These are phyloP conservation scores for Ustilago tritici DNA, from an alignment of 1,284 basidiomycete genomes.

Conservation along the genomic window DNA sequence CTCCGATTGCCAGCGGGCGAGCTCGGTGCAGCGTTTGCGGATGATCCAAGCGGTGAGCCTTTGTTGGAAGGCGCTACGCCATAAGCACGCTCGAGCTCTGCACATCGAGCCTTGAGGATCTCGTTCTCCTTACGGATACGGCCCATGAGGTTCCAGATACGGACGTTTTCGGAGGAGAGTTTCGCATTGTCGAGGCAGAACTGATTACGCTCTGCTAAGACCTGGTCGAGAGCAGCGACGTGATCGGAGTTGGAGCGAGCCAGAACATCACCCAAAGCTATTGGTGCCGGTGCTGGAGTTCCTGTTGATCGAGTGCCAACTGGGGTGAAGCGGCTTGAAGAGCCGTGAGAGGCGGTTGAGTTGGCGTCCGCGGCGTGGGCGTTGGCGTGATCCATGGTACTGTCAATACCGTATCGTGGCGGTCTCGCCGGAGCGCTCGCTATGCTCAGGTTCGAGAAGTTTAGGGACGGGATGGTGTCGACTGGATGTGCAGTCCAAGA, in stretches of 20 bases:
- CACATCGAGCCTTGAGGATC: constrained; percentile 49
- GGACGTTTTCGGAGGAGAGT: constrained; percentile 59
- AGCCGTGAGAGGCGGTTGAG: constrained; percentile 47
- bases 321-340: constrained; percentile 35
- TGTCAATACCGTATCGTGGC: constrained; percentile 43
- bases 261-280: constrained; percentile 56
- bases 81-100: constrained; percentile 37
- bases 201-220: constrained; percentile 62
- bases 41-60: constrained; percentile 31
- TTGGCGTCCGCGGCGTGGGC: constrained; percentile 24
- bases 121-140: constrained; percentile 64
- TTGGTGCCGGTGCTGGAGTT: constrained; percentile 41
- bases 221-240: constrained; percentile 56
- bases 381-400: constrained; percentile 22
- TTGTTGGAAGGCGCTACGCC: constrained; percentile 18
- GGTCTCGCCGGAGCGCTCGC: constrained; percentile 39
- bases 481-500: background rate
- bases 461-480: background rate
- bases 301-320: constrained; percentile 38
- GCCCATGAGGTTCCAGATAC: constrained; percentile 66
- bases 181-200: constrained; percentile 58
- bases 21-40: constrained; percentile 16
- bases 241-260: constrained; percentile 45
- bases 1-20: constrained; percentile 44
- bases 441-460: constrained; percentile 14